Conservation (phyloP, 306 rosid genomes). For the Glycine tomentella region DNA sequence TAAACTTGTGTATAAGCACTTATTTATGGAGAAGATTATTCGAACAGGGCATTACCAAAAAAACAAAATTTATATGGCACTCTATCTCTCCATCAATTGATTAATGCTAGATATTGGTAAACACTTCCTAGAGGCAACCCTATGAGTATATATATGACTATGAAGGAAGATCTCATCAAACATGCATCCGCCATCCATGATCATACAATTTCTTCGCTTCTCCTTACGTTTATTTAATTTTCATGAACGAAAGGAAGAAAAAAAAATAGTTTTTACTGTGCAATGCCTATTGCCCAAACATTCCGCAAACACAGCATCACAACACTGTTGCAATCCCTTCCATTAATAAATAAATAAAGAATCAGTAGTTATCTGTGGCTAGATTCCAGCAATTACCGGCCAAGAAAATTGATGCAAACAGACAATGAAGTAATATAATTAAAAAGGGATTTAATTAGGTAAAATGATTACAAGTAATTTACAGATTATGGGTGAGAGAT, state of each 20-base stretch:
- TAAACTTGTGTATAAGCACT: not conserved
- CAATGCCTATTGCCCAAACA: not conserved
- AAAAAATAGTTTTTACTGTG: not conserved
- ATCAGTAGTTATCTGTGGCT: not conserved
- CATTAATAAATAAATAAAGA: not conserved
- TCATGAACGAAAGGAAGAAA: not conserved
- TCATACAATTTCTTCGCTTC: not conserved
- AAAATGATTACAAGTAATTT: not conserved
- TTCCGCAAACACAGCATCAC: not conserved
- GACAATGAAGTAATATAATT: not conserved
- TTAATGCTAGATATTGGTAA: slow-evolving; percentile 1
- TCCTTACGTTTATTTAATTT: not conserved
- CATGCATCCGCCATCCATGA: not conserved
- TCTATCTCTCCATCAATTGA: not conserved
- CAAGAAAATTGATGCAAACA: not conserved
- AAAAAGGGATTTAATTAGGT: not conserved
- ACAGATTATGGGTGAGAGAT: not conserved
- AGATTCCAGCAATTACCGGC: not conserved
- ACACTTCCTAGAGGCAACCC: not conserved
- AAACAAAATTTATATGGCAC: too few relatives aligned
- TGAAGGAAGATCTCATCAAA: slow-evolving; percentile 1
- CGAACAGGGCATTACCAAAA: too few relatives aligned
- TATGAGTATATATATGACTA: too few relatives aligned
- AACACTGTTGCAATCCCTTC: not conserved
- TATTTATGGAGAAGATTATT: too few relatives aligned